Percentiles rank a stretch among this genome's conserved stretches.
Evolutionary conservation across 148 eudicot genomes (phyloP).

Genomic region (Vaccinium myrtillus): DNA sequence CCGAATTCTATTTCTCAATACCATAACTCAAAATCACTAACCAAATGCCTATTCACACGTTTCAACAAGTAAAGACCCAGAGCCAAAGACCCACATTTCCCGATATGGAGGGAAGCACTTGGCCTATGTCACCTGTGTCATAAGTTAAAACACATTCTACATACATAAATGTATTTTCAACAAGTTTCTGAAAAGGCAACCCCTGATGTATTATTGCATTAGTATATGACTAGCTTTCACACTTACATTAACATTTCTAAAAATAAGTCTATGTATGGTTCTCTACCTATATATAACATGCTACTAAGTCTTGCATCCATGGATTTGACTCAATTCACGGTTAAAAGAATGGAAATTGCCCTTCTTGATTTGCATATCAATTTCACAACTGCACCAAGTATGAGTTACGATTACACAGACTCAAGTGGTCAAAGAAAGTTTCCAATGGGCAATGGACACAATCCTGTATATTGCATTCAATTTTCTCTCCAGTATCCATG

Average conservation of each 20-base stretch:
- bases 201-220: not conserved
- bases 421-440: not conserved
- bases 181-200: not conserved
- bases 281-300: not conserved
- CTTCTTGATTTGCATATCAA: not conserved
- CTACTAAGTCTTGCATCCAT: not conserved
- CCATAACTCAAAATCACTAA: not conserved
- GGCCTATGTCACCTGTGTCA: not conserved
- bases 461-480: constrained; percentile 7
- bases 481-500: constrained; percentile 8
- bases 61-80: not conserved
- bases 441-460: not conserved
- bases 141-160: not conserved
- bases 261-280: not conserved
- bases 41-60: not conserved
- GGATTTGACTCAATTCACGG: not conserved
- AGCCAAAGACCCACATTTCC: not conserved
- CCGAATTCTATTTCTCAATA: not conserved
- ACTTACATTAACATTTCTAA: not conserved
- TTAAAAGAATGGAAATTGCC: not conserved
- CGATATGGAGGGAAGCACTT: not conserved
- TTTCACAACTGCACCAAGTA: not conserved
- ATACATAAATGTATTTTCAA: not conserved
- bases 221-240: not conserved
- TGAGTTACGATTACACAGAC: not conserved